Percentiles rank a stretch among this genome's conserved stretches.
These are phyloP conservation scores for Phlyctochytrium arcticum DNA, from an alignment of 192 early-diverging fungal genomes.

Conservation along the genomic window DNA sequence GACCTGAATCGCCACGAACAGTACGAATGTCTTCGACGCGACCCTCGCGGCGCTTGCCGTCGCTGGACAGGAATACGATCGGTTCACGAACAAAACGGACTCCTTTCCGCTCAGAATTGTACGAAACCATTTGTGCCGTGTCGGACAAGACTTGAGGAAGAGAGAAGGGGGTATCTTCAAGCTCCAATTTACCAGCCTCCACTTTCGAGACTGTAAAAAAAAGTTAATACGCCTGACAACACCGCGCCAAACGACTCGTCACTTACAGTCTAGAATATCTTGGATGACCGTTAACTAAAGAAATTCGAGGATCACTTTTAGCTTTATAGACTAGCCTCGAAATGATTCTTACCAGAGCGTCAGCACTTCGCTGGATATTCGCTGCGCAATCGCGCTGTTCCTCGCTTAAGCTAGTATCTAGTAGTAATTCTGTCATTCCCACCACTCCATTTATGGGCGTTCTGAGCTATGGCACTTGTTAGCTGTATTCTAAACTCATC, in stretches of 20 bases:
- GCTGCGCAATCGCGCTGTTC: neutral
- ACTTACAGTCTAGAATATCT: neutral
- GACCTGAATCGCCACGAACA: conserved; percentile 4
- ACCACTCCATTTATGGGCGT: conserved; percentile 79
- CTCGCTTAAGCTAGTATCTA: neutral
- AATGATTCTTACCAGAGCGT: neutral
- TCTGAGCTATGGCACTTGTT: conserved; percentile 48
- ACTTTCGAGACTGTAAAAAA: neutral
- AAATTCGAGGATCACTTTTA: too few relatives aligned
- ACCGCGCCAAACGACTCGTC: too few relatives aligned
- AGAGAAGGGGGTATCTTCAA: conserved; percentile 1
- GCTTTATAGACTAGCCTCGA: too few relatives aligned
- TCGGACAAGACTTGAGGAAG: neutral
- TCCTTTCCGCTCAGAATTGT: neutral
- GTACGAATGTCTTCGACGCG: neutral
- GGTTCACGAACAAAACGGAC: neutral
- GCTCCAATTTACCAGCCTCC: conserved; percentile 6
- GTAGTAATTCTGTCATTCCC: neutral
- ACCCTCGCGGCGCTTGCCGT: neutral
- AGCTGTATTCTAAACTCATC: neutral
- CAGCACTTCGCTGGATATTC: neutral
- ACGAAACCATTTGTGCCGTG: neutral
- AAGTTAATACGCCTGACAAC: too few relatives aligned
- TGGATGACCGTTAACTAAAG: neutral
- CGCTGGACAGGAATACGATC: neutral